These are phyloP conservation scores for Antitrichia curtipendula DNA, from an alignment of 225 moss, liverwort and hornwort genomes.

Conservation along the genomic window DNA sequence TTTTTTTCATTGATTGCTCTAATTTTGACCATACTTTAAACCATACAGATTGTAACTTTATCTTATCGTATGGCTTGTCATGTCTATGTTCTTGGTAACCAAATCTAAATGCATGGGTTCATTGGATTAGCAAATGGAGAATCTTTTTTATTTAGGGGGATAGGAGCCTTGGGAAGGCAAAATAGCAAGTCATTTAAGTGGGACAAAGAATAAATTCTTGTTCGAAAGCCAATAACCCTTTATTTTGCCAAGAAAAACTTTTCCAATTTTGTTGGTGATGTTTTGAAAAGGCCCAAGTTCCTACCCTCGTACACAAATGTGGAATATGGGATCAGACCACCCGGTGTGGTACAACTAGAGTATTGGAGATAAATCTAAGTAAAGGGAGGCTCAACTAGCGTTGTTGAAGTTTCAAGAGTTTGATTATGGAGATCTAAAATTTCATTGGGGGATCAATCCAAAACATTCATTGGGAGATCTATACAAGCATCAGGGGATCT, in stretches of 20 bases:
- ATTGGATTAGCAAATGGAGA: background rate
- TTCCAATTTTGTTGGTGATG: accelerated
- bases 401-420: accelerated
- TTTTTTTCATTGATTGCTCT: background rate
- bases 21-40: background rate
- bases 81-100: background rate
- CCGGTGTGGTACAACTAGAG: accelerated
- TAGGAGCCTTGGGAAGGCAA: background rate
- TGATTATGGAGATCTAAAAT: too few relatives aligned
- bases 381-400: accelerated
- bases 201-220: background rate
- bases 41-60: background rate
- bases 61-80: accelerated
- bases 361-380: background rate
- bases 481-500: too few relatives aligned
- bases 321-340: accelerated
- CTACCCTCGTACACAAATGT: accelerated
- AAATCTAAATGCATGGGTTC: background rate
- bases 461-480: too few relatives aligned
- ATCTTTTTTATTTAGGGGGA: accelerated
- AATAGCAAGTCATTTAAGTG: accelerated
- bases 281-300: background rate
- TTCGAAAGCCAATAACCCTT: background rate
- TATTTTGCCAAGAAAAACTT: background rate
- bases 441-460: too few relatives aligned